Evolutionary conservation across 2,329 filamentous ascomycete species (phyloP), one percentile per base, ranked within the genome.

Genomic region (Fusarium staphyleae): DNA sequence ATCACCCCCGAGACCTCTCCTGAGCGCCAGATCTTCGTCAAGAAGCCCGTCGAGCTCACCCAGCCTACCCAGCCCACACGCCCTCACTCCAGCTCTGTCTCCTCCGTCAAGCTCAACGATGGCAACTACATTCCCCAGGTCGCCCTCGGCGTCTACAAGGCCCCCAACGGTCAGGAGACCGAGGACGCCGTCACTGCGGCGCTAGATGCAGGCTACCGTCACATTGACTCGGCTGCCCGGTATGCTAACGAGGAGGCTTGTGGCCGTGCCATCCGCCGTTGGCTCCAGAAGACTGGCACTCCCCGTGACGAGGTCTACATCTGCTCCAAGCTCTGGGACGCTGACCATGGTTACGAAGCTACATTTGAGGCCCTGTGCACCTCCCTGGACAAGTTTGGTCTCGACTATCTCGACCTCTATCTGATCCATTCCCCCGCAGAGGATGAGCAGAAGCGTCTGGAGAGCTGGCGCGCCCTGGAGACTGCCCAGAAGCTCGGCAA

Each of bases 341-440:
- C 76, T 51, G 74, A 70, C 44, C 71, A 75, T 51, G 71, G 73
- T 51, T 71, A 74, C 57, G 72, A 78, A 57, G 73, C 80, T 33
- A 81, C 83, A 24, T 78, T 90, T 63, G 71, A 81, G n/a, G 74
- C 78, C 55, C 82, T 82, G 72, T 85, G 85, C 74, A 87, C 87
- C 70, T 87, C 85, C 1, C 81, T 91, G 36, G 72, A 81, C 67
- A 87, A 84, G 63, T 80, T 91, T 19, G 79, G 81, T 11, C 75
- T 89, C 22, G 84, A 87, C 65, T 89, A 91, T 69, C 81, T 91
- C n/a, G 88, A 91, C 71, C 80, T 89, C 42, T 91, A 89, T 74
- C 76, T 87, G 13, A 83, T 87, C 63, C 84, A 87, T 74, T 74
- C 75, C 45, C 84, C 84, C 22, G 85, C 93, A 52, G 84, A 90